These are phyloP conservation scores for Thamnidium elegans DNA, from an alignment of 192 early-diverging fungal species.

Conservation along the genomic window DNA sequence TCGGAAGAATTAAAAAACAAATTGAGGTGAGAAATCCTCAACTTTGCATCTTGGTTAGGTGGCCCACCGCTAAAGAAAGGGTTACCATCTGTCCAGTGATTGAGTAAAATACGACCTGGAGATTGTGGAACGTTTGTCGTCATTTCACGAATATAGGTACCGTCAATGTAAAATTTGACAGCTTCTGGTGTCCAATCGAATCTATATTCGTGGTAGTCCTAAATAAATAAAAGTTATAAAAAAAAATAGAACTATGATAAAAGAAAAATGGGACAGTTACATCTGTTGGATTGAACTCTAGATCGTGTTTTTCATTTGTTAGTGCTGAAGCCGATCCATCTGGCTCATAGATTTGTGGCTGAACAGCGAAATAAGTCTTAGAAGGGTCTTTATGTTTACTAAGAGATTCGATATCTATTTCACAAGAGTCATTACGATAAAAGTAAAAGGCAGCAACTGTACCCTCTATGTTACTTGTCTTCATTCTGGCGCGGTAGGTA, in stretches of 20 bases:
- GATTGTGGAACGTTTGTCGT: conserved; percentile 28
- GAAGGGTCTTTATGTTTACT: conserved; percentile 20
- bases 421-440: conserved; percentile 25
- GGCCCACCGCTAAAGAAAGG: conserved; percentile 32
- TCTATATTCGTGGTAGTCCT: conserved; percentile 37
- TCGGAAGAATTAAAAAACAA: conserved; percentile 34
- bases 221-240: not conserved
- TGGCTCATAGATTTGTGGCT: conserved; percentile 34
- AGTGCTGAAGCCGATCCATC: conserved; percentile 27
- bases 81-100: conserved; percentile 40
- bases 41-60: not conserved
- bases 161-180: conserved; percentile 35
- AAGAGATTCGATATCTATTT: conserved; percentile 39
- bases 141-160: conserved; percentile 2
- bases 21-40: conserved; percentile 27
- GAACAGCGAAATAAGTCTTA: conserved; percentile 27
- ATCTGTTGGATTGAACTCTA: conserved; percentile 13
- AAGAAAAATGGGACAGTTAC: not conserved
- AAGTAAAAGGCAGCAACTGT: conserved; percentile 33
- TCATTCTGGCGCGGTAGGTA: conserved; percentile 31
- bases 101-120: conserved; percentile 30
- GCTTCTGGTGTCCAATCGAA: conserved; percentile 35
- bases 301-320: conserved; percentile 13
- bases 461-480: conserved; percentile 19
- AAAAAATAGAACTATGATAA: not conserved